Evolutionary conservation across 345 rosid genomes (phyloP), one percentile per base, ranked within the genome.

Genomic region (Clausena lansium): DNA sequence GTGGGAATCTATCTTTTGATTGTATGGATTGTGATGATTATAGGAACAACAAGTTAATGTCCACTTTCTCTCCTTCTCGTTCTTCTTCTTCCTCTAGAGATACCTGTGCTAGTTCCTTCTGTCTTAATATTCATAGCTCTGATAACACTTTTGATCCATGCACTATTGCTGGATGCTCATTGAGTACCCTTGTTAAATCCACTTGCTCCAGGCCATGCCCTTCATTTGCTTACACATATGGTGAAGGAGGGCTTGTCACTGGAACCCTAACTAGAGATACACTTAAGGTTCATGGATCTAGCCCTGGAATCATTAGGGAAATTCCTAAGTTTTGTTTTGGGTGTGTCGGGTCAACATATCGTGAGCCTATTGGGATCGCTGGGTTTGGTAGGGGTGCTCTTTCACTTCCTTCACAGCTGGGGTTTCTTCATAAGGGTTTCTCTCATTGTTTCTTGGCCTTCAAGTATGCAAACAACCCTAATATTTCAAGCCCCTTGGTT

Each of bases 301-400:
- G 73, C 67, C 76, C 50, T 63, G 74, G 75, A 6, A 73, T 78
- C 22, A 67, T 73, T 32, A 85, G 41, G 77, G 96, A 87, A 19
- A 71, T 90, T 36, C 87, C 93, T 6, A 85, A 83, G 24, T 91
- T 92, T 76, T 77, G 88, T 41, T 94, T 94, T 63, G 98, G 95
- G 10, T 93, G 96, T 24, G 90, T 86, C 1, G 84, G 89, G 1
- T 86, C 98, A 19, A 84, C 97, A 13, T 93, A 93, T 80, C 84
- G 70, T 1, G 97, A 93, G 70, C 93, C 97, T 27, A 83, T 90
- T 39, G 98, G 98, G 41, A 89, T 94, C 72, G 95, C 91, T 17
- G 98, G 97, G 74, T 94, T 94, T 82, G 97, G 97, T 30, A 91
- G 85, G 83, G 97, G 98, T 22, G n/a, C 81, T 19, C 93, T 94